Conservation (phyloP, 2,329 filamentous ascomycete species). For the Fusarium chaquense region DNA sequence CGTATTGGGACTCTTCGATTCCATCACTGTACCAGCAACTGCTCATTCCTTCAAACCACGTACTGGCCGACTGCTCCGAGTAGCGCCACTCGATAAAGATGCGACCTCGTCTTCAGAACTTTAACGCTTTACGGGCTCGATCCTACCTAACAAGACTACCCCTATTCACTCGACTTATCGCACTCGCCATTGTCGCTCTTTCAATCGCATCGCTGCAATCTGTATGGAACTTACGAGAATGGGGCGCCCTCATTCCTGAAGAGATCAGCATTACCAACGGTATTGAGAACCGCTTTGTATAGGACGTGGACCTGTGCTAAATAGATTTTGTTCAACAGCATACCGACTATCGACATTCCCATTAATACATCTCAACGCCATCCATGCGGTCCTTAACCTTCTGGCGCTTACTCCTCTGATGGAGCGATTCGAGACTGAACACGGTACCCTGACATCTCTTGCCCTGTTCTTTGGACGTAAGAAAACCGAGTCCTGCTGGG, state of each 20-base stretch:
- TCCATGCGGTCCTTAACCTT: constrained; percentile 85
- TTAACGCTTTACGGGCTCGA: constrained; percentile 79
- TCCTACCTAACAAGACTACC: constrained; percentile 89
- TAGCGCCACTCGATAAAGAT: constrained; percentile 46
- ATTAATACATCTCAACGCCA: constrained; percentile 82
- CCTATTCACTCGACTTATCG: constrained; percentile 81
- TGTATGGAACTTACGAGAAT: constrained; percentile 78
- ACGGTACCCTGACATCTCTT: constrained; percentile 89
- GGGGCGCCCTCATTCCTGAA: constrained; percentile 82
- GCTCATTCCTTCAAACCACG: constrained; percentile 12
- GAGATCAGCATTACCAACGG: constrained; percentile 78
- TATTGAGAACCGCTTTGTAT: constrained; percentile 53
- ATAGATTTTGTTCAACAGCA: constrained; percentile 64
- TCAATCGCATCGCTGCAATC: constrained; percentile 78
- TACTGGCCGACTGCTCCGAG: constrained; percentile 44
- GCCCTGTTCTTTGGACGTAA: constrained; percentile 91
- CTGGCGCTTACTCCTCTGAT: constrained; percentile 86
- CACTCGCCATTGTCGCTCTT: constrained; percentile 69
- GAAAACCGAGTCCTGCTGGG: constrained; percentile 53
- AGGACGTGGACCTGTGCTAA: constrained; percentile 14
- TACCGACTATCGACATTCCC: constrained; percentile 95
- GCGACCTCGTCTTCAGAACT: constrained; percentile 54
- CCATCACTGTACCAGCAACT: background rate
- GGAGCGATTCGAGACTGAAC: constrained; percentile 92
- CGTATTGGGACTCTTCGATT: background rate